A percentile compares a stretch with the other conserved stretches of the same genome.
These are phyloP conservation scores for Brasilioporus rufonigricans DNA, from an alignment of 768 basidiomycete species.

Conservation along the genomic window DNA sequence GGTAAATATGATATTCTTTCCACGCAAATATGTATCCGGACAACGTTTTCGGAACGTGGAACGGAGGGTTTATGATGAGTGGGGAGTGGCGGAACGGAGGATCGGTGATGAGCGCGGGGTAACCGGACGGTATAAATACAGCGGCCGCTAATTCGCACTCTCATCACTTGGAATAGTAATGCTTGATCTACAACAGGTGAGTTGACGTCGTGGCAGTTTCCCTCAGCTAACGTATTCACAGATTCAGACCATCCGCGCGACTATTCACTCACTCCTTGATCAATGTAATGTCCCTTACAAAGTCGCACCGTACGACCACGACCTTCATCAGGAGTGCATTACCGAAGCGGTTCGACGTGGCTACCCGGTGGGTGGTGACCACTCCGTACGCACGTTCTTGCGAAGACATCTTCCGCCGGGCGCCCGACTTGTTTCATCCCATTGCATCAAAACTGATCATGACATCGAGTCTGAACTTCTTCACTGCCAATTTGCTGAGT, in stretches of 20 bases:
- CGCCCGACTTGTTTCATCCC: neutral
- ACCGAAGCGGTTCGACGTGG: neutral
- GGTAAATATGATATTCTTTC: too few species aligned
- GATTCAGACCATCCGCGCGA: neutral
- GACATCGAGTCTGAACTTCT: neutral
- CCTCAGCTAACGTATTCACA: neutral
- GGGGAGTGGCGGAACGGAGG: neutral
- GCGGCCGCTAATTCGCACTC: neutral
- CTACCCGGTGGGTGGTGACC: neutral
- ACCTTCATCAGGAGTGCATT: neutral
- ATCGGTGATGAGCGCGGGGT: neutral
- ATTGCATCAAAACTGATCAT: neutral
- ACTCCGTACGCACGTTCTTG: neutral
- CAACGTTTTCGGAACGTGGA: neutral
- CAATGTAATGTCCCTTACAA: neutral
- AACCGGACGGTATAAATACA: neutral
- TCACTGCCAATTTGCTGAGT: neutral
- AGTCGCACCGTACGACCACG: neutral
- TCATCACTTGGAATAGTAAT: neutral
- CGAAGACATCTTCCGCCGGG: neutral
- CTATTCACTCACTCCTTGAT: neutral
- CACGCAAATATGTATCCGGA: neutral
- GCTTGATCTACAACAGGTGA: neutral
- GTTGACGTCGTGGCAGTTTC: neutral
- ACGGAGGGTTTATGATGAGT: neutral